A percentile compares a stretch with the other conserved stretches of the same genome.
These are phyloP conservation scores for Maudiozyma turicensis DNA, from an alignment of 805 yeast genomes.

Conservation along the genomic window DNA sequence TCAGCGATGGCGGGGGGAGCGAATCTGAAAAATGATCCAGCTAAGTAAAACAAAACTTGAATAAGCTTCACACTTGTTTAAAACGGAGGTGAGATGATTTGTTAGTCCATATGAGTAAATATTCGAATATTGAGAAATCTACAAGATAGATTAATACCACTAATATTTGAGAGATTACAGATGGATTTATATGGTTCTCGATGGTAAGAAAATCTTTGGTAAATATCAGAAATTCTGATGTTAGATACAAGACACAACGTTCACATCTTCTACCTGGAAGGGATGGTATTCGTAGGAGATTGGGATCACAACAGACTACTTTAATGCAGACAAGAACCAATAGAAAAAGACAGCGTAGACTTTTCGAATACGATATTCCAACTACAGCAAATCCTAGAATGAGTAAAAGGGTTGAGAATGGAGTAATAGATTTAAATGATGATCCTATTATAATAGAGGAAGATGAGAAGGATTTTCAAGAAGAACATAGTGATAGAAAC, in stretches of 20 bases:
- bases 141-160: no score
- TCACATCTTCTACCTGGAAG: neutral
- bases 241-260: slow-evolving; percentile 4
- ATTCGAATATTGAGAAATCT: no score
- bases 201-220: slow-evolving; percentile 11
- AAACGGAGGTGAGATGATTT: no score
- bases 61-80: no score
- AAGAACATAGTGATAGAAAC: neutral
- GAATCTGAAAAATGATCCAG: no score
- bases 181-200: neutral
- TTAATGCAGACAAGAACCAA: neutral
- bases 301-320: neutral
- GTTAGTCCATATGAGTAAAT: no score
- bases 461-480: neutral
- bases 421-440: slow-evolving; percentile 10
- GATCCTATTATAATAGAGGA: slow-evolving; percentile 6
- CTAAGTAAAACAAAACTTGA: no score
- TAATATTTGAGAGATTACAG: no score
- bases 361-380: slow-evolving; percentile 22
- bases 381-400: slow-evolving; percentile 9
- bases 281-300: neutral
- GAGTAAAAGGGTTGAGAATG: slow-evolving; percentile 5
- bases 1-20: no score
- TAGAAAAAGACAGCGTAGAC: slow-evolving; percentile 17
- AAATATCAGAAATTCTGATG: slow-evolving; percentile 10